These are phyloP conservation scores for Plasmodium gallinaceum DNA, from an alignment of 169 alveolate species.

Conservation along the genomic window DNA sequence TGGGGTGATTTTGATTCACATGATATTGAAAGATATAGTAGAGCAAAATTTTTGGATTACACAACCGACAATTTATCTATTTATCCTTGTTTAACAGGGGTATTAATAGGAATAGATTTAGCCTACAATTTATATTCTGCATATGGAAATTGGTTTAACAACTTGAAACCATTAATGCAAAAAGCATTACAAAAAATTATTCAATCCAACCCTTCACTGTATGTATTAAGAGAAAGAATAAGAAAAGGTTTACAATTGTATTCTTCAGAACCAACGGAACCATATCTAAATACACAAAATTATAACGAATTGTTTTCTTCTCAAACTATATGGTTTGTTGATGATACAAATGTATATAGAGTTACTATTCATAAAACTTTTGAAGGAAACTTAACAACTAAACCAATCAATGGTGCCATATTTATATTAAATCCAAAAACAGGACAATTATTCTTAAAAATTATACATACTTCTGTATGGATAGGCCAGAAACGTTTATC, in stretches of 20 bases:
- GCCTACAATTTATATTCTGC: slow-evolving; percentile 99
- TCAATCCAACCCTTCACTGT: slow-evolving; percentile 99
- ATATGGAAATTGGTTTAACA: slow-evolving; percentile 99
- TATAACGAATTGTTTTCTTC: slow-evolving; percentile 98
- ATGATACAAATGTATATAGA: slow-evolving; percentile 99
- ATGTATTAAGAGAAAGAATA: slow-evolving; percentile 99
- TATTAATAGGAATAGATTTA: slow-evolving; percentile 97
- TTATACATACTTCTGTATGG: slow-evolving; percentile 99
- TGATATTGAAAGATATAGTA: slow-evolving; percentile 99
- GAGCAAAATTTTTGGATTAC: slow-evolving; percentile 99
- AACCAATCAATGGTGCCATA: slow-evolving; percentile 99
- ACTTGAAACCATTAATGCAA: slow-evolving; percentile 95
- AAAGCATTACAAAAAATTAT: slow-evolving; percentile 99
- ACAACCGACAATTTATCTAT: slow-evolving; percentile 99
- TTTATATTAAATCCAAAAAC: slow-evolving; percentile 99
- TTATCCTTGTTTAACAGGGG: slow-evolving; percentile 99
- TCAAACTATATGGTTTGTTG: slow-evolving; percentile 99
- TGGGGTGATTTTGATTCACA: slow-evolving; percentile 99
- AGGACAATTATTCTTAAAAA: slow-evolving; percentile 99
- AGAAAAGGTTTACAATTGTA: slow-evolving; percentile 99
- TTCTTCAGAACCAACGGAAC: slow-evolving; percentile 99
- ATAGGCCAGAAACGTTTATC: slow-evolving; percentile 99
- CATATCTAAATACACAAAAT: slow-evolving; percentile 98
- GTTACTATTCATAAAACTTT: slow-evolving; percentile 99
- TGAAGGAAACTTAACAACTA: slow-evolving; percentile 99